Evolutionary conservation across 306 rosid genomes (phyloP), one percentile per base, ranked within the genome.

Genomic region (Vicia faba): DNA sequence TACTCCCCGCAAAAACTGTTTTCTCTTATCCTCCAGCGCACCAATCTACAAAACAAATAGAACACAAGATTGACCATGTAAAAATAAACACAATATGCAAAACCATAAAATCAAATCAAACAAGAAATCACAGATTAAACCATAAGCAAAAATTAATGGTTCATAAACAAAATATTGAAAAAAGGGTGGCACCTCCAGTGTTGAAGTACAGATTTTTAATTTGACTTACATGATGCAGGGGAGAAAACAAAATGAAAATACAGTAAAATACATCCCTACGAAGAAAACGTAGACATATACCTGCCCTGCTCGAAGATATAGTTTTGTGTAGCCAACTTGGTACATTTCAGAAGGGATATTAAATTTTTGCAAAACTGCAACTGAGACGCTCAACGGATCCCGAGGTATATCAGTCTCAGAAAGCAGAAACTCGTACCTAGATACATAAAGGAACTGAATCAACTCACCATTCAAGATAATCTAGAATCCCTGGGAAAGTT

Each of bases 221-320:
- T 26, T 55, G 28, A 51, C 29, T n/a, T 19, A 33, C 15, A 39
- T 44, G 61, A 8, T 53, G 36, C 61, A 59, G 11, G 71, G 10
- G 36, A 46, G 29, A 28, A 39, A 40, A 66, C 18, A 62, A 48
- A 69, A 38, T 15, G 10, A 11, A 60, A n/a, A 18, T 29, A 60
- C 48, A 66, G 48, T 9, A 60, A 28, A 36, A 44, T 64, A 68
- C 16, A 73, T 68, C 67, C 36, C 29, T 19, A 4, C 54, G 39
- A 33, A 36, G 43, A 61, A 45, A 49, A 72, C 12, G 39, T 29
- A 60, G 76, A 78, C 65, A 67, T 80, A 64, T 85, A 86, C 99
- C 97, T 86, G 92, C 67, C 89, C 99, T 7, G 84, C 73, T 75
- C 89, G 91, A 66, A 95, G 88, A 78, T 78, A 85, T 66, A 95